Conservation (phyloP, 192 early-diverging fungal genomes). For the Coemansia sp. region DNA sequence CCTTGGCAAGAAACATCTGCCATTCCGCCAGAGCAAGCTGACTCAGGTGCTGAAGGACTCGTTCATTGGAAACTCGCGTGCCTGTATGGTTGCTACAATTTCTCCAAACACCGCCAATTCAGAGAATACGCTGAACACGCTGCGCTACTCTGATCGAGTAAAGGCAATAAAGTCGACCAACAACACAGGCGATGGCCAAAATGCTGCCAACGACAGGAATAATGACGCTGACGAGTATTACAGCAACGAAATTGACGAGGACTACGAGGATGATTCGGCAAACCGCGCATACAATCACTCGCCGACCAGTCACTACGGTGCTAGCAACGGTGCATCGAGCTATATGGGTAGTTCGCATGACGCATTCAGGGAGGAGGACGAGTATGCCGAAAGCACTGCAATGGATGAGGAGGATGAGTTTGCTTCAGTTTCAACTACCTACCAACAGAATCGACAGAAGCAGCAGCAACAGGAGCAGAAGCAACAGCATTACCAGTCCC, state of each 20-base stretch:
- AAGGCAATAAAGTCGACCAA: slow-evolving; percentile 50
- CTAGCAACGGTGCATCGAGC: neutral
- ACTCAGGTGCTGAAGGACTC: slow-evolving; percentile 98
- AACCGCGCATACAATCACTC: slow-evolving; percentile 25
- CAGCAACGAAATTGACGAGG: slow-evolving; percentile 19
- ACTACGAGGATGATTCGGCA: slow-evolving; percentile 51
- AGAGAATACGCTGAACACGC: slow-evolving; percentile 95
- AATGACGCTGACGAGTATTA: slow-evolving; percentile 43
- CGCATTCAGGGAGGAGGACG: slow-evolving; percentile 37
- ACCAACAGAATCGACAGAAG: slow-evolving; percentile 4
- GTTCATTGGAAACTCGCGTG: slow-evolving; percentile 94
- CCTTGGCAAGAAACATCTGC: slow-evolving; percentile 91
- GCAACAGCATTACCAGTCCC: slow-evolving; percentile 4
- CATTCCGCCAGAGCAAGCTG: slow-evolving; percentile 96
- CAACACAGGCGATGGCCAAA: slow-evolving; percentile 15
- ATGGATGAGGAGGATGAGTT: slow-evolving; percentile 33
- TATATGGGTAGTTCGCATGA: slow-evolving; percentile 22
- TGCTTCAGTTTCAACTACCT: slow-evolving; percentile 12
- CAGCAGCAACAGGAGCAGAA: slow-evolving; percentile 19
- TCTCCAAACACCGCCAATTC: slow-evolving; percentile 93
- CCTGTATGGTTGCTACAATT: slow-evolving; percentile 99
- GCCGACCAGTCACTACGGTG: slow-evolving; percentile 5
- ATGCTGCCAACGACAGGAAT: slow-evolving; percentile 35
- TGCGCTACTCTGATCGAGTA: slow-evolving; percentile 91
- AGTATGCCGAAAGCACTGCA: slow-evolving; percentile 14